phyloP scores from a whole-genome alignment of 23 red algal species.

The Chondrus crispus region DNA sequence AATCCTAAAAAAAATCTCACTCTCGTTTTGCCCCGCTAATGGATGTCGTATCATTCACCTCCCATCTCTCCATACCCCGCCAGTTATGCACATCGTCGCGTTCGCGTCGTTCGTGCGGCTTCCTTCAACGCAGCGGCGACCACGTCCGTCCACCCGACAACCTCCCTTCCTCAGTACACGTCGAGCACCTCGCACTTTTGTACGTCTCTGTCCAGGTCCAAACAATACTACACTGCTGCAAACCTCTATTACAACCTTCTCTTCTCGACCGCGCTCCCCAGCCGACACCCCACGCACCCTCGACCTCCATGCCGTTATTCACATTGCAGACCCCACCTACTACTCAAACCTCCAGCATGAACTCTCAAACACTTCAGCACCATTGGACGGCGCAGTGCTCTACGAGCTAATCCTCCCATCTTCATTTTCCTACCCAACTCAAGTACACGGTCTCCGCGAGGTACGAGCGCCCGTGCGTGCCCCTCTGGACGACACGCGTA shows the following conservation, averaged over 20 bases:
- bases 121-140: no score
- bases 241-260: constrained; percentile 45
- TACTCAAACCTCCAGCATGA: constrained; percentile 6
- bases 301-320: constrained; percentile 23
- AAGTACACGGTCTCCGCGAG: no score
- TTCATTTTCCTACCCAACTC: background rate
- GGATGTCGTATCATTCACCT: no score
- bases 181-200: constrained; percentile 62
- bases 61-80: no score
- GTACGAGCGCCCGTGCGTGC: no score
- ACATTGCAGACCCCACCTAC: constrained; percentile 43
- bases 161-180: background rate
- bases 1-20: no score
- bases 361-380: background rate
- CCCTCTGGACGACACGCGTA: background rate
- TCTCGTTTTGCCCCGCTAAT: no score
- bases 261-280: no score
- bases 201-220: constrained; percentile 13
- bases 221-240: constrained; percentile 27
- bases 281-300: background rate
- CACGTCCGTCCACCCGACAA: background rate
- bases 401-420: constrained; percentile 32
- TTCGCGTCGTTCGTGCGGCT: no score
- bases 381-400: background rate
- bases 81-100: no score